Conservation (phyloP, 2,329 filamentous ascomycete species). For the Fusarium haematococcum region DNA sequence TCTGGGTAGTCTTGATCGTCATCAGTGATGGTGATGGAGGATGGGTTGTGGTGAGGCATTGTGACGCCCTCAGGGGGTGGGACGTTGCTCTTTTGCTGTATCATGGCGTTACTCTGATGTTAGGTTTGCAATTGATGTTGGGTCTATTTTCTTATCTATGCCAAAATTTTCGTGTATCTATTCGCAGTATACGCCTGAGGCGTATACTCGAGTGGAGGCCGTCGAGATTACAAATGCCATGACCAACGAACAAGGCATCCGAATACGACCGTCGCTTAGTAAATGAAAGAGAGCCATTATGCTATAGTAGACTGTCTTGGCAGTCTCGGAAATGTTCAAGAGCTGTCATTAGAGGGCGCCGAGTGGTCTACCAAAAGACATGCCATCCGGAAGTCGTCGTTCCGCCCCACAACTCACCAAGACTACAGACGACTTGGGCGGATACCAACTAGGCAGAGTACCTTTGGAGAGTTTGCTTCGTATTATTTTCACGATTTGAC, state of each 20-base stretch:
- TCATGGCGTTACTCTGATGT: not conserved
- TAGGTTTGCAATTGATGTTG: not conserved
- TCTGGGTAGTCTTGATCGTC: constrained; percentile 67
- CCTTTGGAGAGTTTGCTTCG: not conserved
- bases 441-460: not conserved
- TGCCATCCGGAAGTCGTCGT: not conserved
- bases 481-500: not conserved
- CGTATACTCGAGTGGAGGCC: not conserved
- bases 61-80: not conserved
- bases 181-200: not conserved
- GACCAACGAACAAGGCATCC: not conserved
- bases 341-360: not conserved
- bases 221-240: not conserved
- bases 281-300: not conserved
- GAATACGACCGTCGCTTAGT: not conserved
- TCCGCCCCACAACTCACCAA: not conserved
- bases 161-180: not conserved
- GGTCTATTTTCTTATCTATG: not conserved
- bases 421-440: not conserved
- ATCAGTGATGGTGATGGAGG: not conserved
- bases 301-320: not conserved
- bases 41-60: not conserved
- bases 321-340: not conserved
- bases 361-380: not conserved
- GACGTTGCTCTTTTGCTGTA: not conserved